phyloP scores from a whole-genome alignment of 768 basidiomycete species.

The Collybia sordida region DNA sequence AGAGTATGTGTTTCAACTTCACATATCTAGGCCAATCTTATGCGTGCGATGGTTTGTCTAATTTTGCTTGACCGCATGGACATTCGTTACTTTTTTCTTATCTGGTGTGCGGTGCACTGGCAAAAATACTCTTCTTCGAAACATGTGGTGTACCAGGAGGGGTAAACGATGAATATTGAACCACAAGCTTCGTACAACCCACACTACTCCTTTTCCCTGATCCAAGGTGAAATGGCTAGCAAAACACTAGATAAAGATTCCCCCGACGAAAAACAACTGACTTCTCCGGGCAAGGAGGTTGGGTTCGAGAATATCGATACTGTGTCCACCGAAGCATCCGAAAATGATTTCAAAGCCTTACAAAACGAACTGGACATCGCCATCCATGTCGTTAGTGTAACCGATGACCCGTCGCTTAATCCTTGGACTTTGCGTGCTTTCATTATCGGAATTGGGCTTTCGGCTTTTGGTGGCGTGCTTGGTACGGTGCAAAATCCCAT shows the following conservation, averaged over 20 bases:
- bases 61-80: too few relatives aligned
- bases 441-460: slow-evolving; percentile 45
- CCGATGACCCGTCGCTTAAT: slow-evolving; percentile 44
- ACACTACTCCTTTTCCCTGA: too few relatives aligned
- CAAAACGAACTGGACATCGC: slow-evolving; percentile 45
- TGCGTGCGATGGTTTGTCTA: too few relatives aligned
- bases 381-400: slow-evolving; percentile 43
- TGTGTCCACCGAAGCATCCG: slow-evolving; percentile 26
- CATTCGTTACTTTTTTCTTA: too few relatives aligned
- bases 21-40: too few relatives aligned
- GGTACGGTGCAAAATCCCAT: slow-evolving; percentile 24
- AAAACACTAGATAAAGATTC: background rate
- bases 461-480: slow-evolving; percentile 49
- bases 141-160: too few relatives aligned
- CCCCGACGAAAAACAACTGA: slow-evolving; percentile 18
- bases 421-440: slow-evolving; percentile 48
- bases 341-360: slow-evolving; percentile 32
- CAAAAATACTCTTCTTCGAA: too few relatives aligned
- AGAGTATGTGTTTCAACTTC: too few relatives aligned
- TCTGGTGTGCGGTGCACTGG: too few relatives aligned
- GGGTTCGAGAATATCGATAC: slow-evolving; percentile 31
- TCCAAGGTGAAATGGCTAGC: slow-evolving; percentile 5
- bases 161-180: too few relatives aligned
- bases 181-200: too few relatives aligned
- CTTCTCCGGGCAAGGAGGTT: slow-evolving; percentile 30